phyloP scores from a whole-genome alignment of 441 rosid genomes.

The Codiaeum variegatum region DNA sequence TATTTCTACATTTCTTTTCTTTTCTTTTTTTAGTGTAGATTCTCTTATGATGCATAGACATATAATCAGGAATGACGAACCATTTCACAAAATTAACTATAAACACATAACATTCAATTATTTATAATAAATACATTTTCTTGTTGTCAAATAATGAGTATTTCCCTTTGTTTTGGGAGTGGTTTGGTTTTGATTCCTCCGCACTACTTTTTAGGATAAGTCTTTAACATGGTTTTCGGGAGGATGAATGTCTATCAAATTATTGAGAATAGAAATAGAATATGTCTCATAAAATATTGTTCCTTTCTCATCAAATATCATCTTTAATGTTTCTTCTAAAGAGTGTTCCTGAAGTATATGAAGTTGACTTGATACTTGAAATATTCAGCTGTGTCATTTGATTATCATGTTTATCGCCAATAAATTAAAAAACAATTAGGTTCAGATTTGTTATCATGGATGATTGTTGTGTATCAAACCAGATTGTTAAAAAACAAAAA shows the following conservation, averaged over 20 bases:
- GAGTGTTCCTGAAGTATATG: constrained; percentile 4
- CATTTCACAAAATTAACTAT: background rate
- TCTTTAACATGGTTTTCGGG: background rate
- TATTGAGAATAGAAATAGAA: constrained; percentile 18
- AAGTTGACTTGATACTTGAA: background rate
- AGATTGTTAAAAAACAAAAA: background rate
- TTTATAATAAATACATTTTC: background rate
- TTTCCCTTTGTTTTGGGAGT: background rate
- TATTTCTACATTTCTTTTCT: background rate
- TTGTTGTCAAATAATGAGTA: background rate
- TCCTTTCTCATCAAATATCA: background rate
- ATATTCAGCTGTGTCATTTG: background rate
- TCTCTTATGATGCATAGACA: background rate
- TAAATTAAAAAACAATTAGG: background rate
- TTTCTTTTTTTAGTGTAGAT: background rate
- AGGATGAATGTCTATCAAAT: background rate
- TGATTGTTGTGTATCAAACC: background rate
- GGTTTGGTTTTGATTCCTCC: constrained; percentile 10
- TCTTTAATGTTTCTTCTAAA: constrained; percentile 10
- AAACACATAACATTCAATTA: background rate
- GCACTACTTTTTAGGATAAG: constrained; percentile 4
- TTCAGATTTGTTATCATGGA: background rate
- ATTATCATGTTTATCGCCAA: background rate
- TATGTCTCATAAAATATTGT: background rate
- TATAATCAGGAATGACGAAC: background rate